Base-by-base conservation (phyloP, 2,329 filamentous ascomycete genomes). In the Colletotrichum godetiae region DNA sequence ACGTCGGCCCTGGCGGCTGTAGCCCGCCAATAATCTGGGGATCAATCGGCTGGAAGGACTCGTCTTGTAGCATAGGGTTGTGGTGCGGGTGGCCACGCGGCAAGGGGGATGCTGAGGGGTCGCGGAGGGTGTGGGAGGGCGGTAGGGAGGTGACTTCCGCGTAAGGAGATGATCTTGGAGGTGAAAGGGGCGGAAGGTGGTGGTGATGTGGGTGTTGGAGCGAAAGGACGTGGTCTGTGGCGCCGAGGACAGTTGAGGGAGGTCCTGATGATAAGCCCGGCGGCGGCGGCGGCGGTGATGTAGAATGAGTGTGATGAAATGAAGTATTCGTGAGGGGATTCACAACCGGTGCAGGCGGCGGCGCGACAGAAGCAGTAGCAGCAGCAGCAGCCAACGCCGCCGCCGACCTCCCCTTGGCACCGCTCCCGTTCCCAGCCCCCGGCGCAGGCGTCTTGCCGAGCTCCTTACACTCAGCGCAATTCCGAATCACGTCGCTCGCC, bases 401-500 rank as follows among this genome's bases (percentile, higher is more conserved):
- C 5, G 67, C 71, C 4, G 65, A 66, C 53, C 71, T 64, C 1
- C 59, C 67, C 68, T 64, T 71, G 22, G 70, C 59, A 8, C 70
- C 59, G 5, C 70, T 49, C 52, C 60, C 59, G 29, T 56, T 65
- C 7, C 63, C 63, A 2, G 59, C 72, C 7, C 63, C 72, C 11
- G 72, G 73, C 11, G 76, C 75, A 37, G 83, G 81, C 37, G 88
- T 85, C 81, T 94, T 94, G 74, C 91, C 88, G 49, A 90, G 86
- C 78, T 97, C 95, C 83, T 96, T 97, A 85, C 96, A 98, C 80
- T 97, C 92, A 8, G 89, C 85, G 83, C 97, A 99, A 78, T 97
- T 96, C 78, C 94, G 93, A 83, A 98, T 98, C 78, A 98, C 95
- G 81, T 96, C 92, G 81, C 93, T 97, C 74, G 98, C 97, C 0